Evolutionary conservation across 2,329 filamentous ascomycete species (phyloP).

Genomic region (Exophiala aquamarina): DNA sequence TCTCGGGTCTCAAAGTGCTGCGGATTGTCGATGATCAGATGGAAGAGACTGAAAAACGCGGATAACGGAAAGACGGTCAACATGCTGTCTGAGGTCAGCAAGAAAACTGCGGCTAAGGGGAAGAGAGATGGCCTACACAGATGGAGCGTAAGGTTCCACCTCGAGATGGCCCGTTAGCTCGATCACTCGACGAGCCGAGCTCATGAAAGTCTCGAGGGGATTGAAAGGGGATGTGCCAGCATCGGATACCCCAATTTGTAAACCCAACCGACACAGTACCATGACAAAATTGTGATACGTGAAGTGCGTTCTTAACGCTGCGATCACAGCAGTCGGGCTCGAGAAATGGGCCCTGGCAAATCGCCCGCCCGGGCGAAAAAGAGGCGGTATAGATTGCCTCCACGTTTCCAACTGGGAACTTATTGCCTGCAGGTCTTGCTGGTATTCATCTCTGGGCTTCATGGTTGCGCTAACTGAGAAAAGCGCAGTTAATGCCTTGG

Average conservation of each 20-base stretch:
- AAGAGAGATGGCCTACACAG: constrained; percentile 35
- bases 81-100: constrained; percentile 20
- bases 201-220: constrained; percentile 31
- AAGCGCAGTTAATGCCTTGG: constrained; percentile 34
- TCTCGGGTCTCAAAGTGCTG: constrained; percentile 34
- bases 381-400: constrained; percentile 32
- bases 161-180: constrained; percentile 38
- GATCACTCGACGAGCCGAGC: constrained; percentile 34
- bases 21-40: constrained; percentile 42
- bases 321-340: constrained; percentile 20
- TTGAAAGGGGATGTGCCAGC: constrained; percentile 14
- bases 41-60: constrained; percentile 44
- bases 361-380: constrained; percentile 33
- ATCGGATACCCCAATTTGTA: constrained; percentile 29
- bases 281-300: constrained; percentile 35
- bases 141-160: constrained; percentile 34
- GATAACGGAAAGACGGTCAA: constrained; percentile 39
- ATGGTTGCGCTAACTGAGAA: constrained; percentile 37
- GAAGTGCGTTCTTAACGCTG: constrained; percentile 32
- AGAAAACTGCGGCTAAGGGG: neutral
- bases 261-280: constrained; percentile 33
- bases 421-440: constrained; percentile 28
- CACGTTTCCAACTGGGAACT: constrained; percentile 33
- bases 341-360: constrained; percentile 22
- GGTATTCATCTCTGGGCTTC: constrained; percentile 19